These are phyloP conservation scores for Cymbopogon citratus DNA, from an alignment of 176 grass and related monocot species.

Conservation along the genomic window DNA sequence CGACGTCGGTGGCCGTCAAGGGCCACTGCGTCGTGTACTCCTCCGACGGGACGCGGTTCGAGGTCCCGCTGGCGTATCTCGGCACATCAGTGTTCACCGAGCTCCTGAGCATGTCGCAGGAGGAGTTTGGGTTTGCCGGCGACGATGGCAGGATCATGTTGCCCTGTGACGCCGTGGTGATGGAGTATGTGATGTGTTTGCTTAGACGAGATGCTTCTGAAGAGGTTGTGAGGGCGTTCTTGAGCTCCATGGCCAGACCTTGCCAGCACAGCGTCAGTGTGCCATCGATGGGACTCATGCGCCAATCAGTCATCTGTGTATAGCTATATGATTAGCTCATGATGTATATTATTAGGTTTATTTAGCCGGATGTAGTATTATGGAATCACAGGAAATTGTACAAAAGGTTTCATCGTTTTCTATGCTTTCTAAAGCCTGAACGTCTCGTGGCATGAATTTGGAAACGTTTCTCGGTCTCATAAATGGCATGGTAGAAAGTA, in stretches of 20 bases:
- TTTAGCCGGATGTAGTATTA: neutral
- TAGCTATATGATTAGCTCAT: neutral
- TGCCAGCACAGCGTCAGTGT: neutral
- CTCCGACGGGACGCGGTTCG: neutral
- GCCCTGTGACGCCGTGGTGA: constrained; percentile 27
- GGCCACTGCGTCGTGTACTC: constrained; percentile 33
- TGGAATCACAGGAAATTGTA: neutral
- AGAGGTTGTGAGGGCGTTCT: constrained; percentile 43
- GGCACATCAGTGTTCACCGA: neutral
- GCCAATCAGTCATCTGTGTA: neutral
- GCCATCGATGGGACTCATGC: neutral
- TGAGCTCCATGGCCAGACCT: constrained; percentile 39
- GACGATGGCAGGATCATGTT: constrained; percentile 46
- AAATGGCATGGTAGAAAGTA: neutral
- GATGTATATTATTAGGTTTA: neutral
- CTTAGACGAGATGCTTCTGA: constrained; percentile 27
- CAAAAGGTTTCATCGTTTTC: neutral
- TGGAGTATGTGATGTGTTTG: constrained; percentile 48
- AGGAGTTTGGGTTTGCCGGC: constrained; percentile 23
- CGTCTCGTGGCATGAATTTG: neutral
- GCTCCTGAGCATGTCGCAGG: constrained; percentile 23
- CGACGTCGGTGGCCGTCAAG: constrained; percentile 4
- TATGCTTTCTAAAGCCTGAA: neutral
- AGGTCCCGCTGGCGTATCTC: constrained; percentile 24
- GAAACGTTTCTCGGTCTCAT: neutral